Evolutionary conservation across 2,329 filamentous ascomycete genomes (phyloP).

Genomic region (Stachybotrys chlorohalonatus): DNA sequence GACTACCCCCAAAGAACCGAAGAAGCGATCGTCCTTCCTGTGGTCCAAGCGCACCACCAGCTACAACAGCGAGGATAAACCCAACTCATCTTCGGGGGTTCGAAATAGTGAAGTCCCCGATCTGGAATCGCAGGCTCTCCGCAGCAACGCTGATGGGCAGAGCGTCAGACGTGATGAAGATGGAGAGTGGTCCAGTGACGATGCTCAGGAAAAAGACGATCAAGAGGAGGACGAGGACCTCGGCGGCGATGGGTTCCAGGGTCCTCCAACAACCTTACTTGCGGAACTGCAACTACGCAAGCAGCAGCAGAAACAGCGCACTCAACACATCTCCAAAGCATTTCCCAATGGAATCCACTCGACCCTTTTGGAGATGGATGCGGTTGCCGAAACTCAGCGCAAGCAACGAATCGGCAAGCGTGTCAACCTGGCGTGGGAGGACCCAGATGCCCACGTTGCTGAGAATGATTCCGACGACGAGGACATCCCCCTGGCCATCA

Average conservation of each 20-base stretch:
- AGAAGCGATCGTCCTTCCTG: constrained; percentile 41
- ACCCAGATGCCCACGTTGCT: constrained; percentile 38
- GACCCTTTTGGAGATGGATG: constrained; percentile 83
- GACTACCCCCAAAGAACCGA: constrained; percentile 18
- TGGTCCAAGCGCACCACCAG: constrained; percentile 30
- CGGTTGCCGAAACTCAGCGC: constrained; percentile 77
- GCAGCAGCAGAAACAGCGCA: constrained; percentile 74
- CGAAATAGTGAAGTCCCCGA: constrained; percentile 14
- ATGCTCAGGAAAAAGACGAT: constrained; percentile 26
- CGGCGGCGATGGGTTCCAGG: constrained; percentile 47
- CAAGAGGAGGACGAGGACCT: constrained; percentile 33
- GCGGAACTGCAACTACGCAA: constrained; percentile 90
- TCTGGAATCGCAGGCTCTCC: constrained; percentile 10
- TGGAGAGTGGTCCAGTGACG: constrained; percentile 2
- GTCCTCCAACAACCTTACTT: constrained; percentile 78
- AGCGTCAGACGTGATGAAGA: constrained; percentile 11
- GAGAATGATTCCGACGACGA: constrained; percentile 56
- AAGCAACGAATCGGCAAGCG: constrained; percentile 64
- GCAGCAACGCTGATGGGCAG: constrained; percentile 14
- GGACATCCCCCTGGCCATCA: constrained; percentile 78
- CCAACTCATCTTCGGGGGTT: constrained; percentile 12
- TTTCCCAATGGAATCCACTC: constrained; percentile 76
- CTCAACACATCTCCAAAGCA: constrained; percentile 47
- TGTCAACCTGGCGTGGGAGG: constrained; percentile 88
- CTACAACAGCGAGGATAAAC: constrained; percentile 16